Percentiles rank a stretch among this genome's conserved stretches.
phyloP scores from a whole-genome alignment of 2,329 filamentous ascomycete species.

The Alternaria solani region DNA sequence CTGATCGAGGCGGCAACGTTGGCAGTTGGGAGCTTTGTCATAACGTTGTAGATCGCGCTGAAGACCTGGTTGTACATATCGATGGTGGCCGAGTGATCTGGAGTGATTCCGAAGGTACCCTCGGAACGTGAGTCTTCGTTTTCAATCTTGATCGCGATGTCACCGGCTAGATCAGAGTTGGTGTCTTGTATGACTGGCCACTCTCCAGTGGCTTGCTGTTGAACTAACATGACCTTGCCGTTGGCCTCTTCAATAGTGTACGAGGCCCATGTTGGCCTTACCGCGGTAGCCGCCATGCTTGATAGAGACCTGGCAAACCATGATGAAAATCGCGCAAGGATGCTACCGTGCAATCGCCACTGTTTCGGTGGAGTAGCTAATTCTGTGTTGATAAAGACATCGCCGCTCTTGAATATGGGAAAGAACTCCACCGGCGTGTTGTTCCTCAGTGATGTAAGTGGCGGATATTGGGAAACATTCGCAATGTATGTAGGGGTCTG shows the following conservation, averaged over 20 bases:
- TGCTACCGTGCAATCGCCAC: conserved; percentile 25
- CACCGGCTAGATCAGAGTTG: neutral
- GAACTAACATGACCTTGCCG: neutral
- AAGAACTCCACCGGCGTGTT: neutral
- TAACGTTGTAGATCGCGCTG: conserved; percentile 34
- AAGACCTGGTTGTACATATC: conserved; percentile 34
- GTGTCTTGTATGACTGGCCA: neutral
- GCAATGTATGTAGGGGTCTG: neutral
- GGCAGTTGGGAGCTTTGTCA: conserved; percentile 23
- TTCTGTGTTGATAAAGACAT: conserved; percentile 8
- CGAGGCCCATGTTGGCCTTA: neutral
- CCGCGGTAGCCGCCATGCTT: neutral
- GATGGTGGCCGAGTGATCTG: neutral
- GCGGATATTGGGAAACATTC: neutral
- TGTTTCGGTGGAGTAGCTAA: neutral
- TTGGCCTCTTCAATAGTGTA: conserved; percentile 13
- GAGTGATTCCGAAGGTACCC: neutral
- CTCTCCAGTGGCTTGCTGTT: neutral
- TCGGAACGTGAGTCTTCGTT: neutral
- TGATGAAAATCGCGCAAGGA: conserved; percentile 19
- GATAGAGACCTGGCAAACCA: conserved; percentile 21
- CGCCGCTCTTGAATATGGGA: conserved; percentile 10
- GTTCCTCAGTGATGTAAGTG: neutral
- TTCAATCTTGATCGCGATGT: neutral
- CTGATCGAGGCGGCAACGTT: conserved; percentile 29